Base-by-base conservation (phyloP, 176 grass and related monocot species). In the Aechmea fasciata region DNA sequence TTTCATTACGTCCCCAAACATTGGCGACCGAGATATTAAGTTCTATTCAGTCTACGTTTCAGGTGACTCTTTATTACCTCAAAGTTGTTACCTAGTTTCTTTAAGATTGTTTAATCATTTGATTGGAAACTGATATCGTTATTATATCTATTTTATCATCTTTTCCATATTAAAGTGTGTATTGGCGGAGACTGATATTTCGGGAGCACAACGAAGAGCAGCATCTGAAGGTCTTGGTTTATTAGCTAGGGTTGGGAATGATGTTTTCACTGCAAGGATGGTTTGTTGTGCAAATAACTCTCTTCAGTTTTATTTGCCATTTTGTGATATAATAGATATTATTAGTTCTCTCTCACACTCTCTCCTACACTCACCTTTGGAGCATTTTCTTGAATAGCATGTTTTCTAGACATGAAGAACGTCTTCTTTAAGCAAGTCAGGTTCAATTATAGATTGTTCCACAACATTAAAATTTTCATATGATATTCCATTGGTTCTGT, bases 161-260 rank as follows among this genome's bases (percentile, higher is more conserved):
- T 28, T 69, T 25, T 78, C 61, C 52, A 75, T 82, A 41, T 41
- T 41, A 41, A 78, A 96, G 92, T 75, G 78, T 66, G 91, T 96
- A 82, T 80, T 96, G 78, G 63, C 41, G 66, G 88, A 91, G 48
- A 66, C 75, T 70, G 88, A 88, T 80, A 85, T 80, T 71, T 78
- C 73, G 73, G 78, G 79, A 78, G 81, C 88, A 62, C 88, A 87
- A 80, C 70, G 73, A 59, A 85, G 88, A 82, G 92, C 92, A 78
- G 83, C 81, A 65, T 91, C 77, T 71, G 92, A 96, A 64, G 88
- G 85, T 75, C 88, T 96, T 72, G 92, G 92, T 85, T 89, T 91
- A 67, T 75, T 96, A 50, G 83, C 83, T 75, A 83, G 85, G 53
- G 81, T 80, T 80, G 92, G 83, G 64, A 96, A 84, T 91, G 92